Percentiles rank a stretch among this genome's conserved stretches.
These are phyloP conservation scores for Syncephalastrum racemosum DNA, from an alignment of 371 early-diverging fungal species.

Conservation along the genomic window DNA sequence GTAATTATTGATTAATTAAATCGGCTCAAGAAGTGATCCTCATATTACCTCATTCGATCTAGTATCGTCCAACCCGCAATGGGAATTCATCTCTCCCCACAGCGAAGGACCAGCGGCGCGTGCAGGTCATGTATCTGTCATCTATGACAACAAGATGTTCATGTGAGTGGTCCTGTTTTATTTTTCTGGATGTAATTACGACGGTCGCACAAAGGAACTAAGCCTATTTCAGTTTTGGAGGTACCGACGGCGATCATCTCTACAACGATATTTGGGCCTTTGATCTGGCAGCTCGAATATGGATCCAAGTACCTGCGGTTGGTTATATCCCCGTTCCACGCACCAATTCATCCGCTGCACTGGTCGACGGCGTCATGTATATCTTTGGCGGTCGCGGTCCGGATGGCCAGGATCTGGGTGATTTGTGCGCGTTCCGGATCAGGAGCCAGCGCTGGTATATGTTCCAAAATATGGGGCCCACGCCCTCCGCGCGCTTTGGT, in stretches of 20 bases:
- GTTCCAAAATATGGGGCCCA: constrained; percentile 71
- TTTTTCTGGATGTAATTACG: background rate
- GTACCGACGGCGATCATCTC: constrained; percentile 65
- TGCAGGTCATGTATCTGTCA: constrained; percentile 59
- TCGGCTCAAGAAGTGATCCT: background rate
- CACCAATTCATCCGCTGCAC: constrained; percentile 60
- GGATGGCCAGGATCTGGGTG: constrained; percentile 62
- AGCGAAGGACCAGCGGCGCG: constrained; percentile 58
- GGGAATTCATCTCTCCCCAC: constrained; percentile 52
- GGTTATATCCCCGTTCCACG: constrained; percentile 69
- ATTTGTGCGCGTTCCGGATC: constrained; percentile 73
- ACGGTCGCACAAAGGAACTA: constrained; percentile 5
- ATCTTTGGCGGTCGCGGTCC: constrained; percentile 70
- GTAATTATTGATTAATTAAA: constrained; percentile 29
- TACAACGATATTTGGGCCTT: constrained; percentile 79
- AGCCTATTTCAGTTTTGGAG: constrained; percentile 60
- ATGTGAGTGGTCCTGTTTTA: constrained; percentile 42
- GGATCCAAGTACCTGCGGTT: constrained; percentile 62
- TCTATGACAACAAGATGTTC: constrained; percentile 59
- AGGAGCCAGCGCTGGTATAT: constrained; percentile 72
- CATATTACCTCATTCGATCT: constrained; percentile 1
- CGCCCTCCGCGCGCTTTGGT: constrained; percentile 66
- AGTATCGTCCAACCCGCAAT: constrained; percentile 34
- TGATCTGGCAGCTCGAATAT: constrained; percentile 53
- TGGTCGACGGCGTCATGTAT: constrained; percentile 74